Conservation (phyloP, 352 stramenopile species). For the Blastocystis sp. region DNA sequence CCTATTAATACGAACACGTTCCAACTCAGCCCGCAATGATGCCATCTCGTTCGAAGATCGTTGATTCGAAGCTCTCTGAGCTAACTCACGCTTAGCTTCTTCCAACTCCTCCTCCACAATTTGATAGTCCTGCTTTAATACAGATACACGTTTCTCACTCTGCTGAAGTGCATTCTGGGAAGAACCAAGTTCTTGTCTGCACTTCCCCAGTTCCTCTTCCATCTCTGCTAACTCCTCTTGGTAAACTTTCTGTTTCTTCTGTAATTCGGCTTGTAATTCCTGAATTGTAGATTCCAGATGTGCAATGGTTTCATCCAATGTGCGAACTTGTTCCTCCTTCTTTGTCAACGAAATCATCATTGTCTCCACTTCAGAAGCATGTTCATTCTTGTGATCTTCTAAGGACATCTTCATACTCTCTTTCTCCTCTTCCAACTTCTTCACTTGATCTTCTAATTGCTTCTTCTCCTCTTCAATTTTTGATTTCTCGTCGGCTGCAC, state of each 20-base stretch:
- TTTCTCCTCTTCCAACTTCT: not conserved
- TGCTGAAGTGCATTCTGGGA: not conserved
- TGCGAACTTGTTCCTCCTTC: constrained; percentile 29
- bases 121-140: not conserved
- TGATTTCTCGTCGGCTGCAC: not conserved
- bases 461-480: not conserved
- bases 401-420: not conserved
- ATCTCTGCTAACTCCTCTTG: not conserved
- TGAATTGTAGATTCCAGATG: constrained; percentile 1
- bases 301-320: not conserved
- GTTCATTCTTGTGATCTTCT: not conserved
- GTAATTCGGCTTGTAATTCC: constrained; percentile 29
- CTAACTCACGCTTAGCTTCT: constrained; percentile 8
- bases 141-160: constrained; percentile 8
- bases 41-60: not conserved
- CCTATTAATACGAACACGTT: not conserved
- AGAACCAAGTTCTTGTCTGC: constrained; percentile 14
- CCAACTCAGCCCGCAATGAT: not conserved
- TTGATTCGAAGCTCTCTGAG: not conserved
- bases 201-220: constrained; percentile 1
- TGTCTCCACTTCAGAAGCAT: constrained; percentile 13
- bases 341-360: constrained; percentile 48
- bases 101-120: constrained; percentile 56
- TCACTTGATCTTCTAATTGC: not conserved
- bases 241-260: not conserved